Percentiles rank a stretch among this genome's conserved stretches.
Evolutionary conservation across 345 rosid species (phyloP).

Genomic region (Citrus trifoliata): DNA sequence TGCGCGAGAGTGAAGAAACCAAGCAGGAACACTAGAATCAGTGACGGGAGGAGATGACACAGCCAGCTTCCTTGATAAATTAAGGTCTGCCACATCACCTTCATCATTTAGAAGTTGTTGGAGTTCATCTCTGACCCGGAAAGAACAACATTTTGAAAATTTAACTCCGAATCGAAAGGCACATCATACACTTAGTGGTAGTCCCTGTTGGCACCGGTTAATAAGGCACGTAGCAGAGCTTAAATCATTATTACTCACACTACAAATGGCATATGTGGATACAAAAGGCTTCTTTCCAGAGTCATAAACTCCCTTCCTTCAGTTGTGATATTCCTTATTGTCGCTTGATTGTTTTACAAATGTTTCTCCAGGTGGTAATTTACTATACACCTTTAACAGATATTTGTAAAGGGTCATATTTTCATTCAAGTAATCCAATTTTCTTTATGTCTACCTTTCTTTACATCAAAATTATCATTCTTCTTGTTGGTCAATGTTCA

Average conservation of each 20-base stretch:
- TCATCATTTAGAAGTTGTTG: constrained; percentile 50
- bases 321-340: not conserved
- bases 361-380: too few species aligned
- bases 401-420: too few species aligned
- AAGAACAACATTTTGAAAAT: not conserved
- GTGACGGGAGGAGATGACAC: constrained; percentile 33
- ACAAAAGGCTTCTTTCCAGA: not conserved
- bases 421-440: too few species aligned
- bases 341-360: too few species aligned
- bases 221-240: not conserved
- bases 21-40: constrained; percentile 32
- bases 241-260: not conserved
- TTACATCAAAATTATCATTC: too few species aligned
- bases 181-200: not conserved
- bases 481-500: too few species aligned
- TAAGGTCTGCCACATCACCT: constrained; percentile 53
- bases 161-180: not conserved
- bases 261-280: not conserved
- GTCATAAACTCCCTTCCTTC: not conserved
- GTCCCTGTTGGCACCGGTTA: not conserved
- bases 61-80: constrained; percentile 43
- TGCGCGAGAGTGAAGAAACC: constrained; percentile 35
- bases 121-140: constrained; percentile 50
- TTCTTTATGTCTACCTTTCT: too few species aligned
- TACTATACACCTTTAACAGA: too few species aligned